These are phyloP conservation scores for Quercus alba DNA, from an alignment of 306 rosid genomes.

Conservation along the genomic window DNA sequence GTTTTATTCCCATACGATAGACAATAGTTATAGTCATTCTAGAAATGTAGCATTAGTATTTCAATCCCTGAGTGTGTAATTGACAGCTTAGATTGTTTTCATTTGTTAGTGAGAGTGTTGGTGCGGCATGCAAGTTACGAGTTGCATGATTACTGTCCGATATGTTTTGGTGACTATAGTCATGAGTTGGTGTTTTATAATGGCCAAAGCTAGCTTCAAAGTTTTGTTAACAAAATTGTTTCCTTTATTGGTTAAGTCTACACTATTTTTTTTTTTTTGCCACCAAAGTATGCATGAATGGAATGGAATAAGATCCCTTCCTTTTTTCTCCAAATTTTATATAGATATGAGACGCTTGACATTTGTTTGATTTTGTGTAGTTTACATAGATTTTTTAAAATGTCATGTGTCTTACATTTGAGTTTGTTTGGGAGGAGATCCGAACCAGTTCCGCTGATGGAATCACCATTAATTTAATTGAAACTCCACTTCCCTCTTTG, in stretches of 20 bases:
- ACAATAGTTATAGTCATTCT: constrained; percentile 9
- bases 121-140: background rate
- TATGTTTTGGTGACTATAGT: background rate
- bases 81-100: constrained; percentile 13
- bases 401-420: too few species aligned
- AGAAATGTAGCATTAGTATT: constrained; percentile 17
- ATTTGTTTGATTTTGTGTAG: too few species aligned
- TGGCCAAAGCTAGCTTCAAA: background rate
- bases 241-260: background rate
- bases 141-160: constrained; percentile 12
- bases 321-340: too few species aligned
- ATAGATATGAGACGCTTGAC: too few species aligned
- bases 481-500: too few species aligned
- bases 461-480: too few species aligned
- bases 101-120: constrained; percentile 20
- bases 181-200: background rate
- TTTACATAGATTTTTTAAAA: too few species aligned
- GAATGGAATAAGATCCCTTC: too few species aligned
- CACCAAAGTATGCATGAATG: background rate
- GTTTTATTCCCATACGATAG: constrained; percentile 27
- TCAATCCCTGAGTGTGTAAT: constrained; percentile 24
- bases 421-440: too few species aligned
- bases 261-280: background rate
- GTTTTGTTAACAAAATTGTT: background rate
- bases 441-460: too few species aligned